Evolutionary conservation across 2,329 filamentous ascomycete species (phyloP), one percentile per base, ranked within the genome.

Genomic region (Xylariomycetidae sp.): DNA sequence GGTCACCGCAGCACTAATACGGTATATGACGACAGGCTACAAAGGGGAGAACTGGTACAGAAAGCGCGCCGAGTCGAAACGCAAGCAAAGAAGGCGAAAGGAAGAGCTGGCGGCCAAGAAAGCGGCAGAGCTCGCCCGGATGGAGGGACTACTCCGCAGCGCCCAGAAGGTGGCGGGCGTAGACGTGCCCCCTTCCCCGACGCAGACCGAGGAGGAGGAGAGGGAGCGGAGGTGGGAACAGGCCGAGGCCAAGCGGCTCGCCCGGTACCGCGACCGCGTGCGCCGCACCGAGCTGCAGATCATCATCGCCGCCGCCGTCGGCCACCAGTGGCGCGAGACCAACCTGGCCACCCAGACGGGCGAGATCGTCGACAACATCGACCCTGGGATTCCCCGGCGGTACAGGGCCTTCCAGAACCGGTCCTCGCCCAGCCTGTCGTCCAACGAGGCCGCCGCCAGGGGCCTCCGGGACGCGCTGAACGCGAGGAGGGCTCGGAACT

Each of bases 221-320:
- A 26, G 31, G 14, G 33, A 37, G 11, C 19, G 22, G 27, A 36
- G 27, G 17, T 29, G 12, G 16, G 15, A 16, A 6, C 13, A 17
- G 6, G 15, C 27, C 2, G 8, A 30, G 6, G 12, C 36, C 6
- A 20, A 12, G 22, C 27, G 33, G 11, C 27, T 42, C 11, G 25
- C 30, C 2, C 29, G 27, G 0, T 42, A 46, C n/a, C 33, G 33
- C n/a, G 37, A 40, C 13, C 44, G 38, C 23, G 22, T 48, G 17
- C 41, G 33, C 25, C 45, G 45, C 23, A 28, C 27, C 16, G 43
- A 42, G 20, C 25, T 38, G 9, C 48, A 51, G 31, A 26, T 53
- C 5, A 40, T 50, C 17, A 16, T 45, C 11, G 44, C 46, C 27
- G 45, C 48, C 15, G 41, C 45, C 15, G 37, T 46, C 11, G 36